Conservation (phyloP, 208 protist genomes). For the Acanthamoeba triangularis region DNA sequence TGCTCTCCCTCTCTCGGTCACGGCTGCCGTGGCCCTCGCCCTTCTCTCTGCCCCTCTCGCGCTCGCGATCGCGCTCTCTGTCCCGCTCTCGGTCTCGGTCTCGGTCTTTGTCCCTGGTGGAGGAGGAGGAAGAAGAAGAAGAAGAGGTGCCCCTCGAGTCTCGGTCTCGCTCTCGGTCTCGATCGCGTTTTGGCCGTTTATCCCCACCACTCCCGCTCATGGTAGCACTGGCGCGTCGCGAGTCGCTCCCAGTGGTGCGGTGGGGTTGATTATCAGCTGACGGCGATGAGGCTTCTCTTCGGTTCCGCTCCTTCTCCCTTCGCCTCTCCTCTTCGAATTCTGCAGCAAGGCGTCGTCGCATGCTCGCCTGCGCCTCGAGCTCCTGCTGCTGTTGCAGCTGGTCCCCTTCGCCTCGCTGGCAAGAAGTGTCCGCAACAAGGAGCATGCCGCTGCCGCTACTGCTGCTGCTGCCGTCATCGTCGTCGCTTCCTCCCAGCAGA, state of each 20-base stretch:
- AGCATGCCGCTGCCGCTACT: not conserved
- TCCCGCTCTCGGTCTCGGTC: not conserved
- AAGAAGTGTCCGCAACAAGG: no score
- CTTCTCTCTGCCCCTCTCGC: not conserved
- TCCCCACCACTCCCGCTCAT: not conserved
- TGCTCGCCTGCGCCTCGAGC: not conserved
- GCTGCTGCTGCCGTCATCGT: not conserved
- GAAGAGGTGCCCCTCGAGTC: not conserved
- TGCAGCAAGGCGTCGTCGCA: not conserved
- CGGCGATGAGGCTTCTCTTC: not conserved
- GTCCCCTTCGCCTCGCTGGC: not conserved
- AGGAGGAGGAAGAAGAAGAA: no score
- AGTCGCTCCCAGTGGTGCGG: not conserved
- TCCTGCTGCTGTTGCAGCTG: not conserved
- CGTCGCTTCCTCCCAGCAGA: no score
- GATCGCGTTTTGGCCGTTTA: not conserved
- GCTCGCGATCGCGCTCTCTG: not conserved
- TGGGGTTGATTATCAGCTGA: no score
- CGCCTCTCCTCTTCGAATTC: constrained; percentile 26
- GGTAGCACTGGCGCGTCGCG: not conserved
- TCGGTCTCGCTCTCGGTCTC: not conserved
- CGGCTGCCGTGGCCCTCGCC: not conserved
- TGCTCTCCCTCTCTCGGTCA: not conserved
- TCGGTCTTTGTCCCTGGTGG: not conserved
- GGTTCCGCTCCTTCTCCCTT: not conserved